Evolutionary conservation across 176 grass and related monocot species (phyloP), one percentile per base, ranked within the genome.

Genomic region (Oryza australiensis): DNA sequence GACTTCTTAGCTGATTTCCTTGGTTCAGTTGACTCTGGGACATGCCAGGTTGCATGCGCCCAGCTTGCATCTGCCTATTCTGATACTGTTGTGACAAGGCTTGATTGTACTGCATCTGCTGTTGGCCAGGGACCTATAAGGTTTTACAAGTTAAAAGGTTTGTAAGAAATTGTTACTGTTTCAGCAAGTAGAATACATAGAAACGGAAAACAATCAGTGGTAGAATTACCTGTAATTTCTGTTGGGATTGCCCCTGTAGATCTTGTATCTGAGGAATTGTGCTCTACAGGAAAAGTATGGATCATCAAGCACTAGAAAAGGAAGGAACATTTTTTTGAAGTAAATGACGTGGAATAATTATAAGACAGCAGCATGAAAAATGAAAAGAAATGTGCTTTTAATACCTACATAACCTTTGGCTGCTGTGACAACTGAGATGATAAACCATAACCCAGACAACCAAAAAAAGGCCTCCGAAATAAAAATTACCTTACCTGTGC

Each of bases 21-120:
- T 94, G 92, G 87, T 89, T 94, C 55, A 94, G 70, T 85, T 94
- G 92, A 85, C 79, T 98, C 57, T 98, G 95, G 66, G 86, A 37
- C 81, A 98, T 93, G 78, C 79, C 88, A 30, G 91, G 81, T 70
- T 93, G 90, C 90, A 98, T 91, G 74, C 87, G 92, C 66, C 37
- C 68, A 82, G 90, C 24, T 42, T 94, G 92, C 89, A 92, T 79
- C 57, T 88, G 92, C 75, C 96, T 89, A 83, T 85, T 98, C 73
- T 95, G 95, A 78, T 86, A 98, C 77, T 94, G 93, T 68, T 96
- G 96, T 64, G 93, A 87, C 68, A 98, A 73, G 70, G 87, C 72
- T 77, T 98, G 96, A 67, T 84, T 89, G 80, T 95, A 98, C 23
- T 93, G 87, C 88, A 98, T 95, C 66, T 95, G 92, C 64, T 94